Percentiles rank a stretch among this genome's conserved stretches.
phyloP scores from a whole-genome alignment of 441 rosid species.

The Sinapis alba region DNA sequence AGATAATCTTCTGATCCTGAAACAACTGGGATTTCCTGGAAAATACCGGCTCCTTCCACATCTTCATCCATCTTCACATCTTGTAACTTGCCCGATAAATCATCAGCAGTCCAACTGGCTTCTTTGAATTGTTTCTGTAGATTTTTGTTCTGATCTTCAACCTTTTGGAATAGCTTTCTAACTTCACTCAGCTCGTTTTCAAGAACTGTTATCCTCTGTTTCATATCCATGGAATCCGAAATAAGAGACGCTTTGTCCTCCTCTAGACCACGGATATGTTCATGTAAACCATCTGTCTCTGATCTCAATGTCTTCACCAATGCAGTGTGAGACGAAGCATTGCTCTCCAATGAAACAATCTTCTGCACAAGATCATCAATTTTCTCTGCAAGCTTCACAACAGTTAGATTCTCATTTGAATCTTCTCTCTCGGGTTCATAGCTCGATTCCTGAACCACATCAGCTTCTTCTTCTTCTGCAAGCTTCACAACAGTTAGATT shows the following conservation, averaged over 20 bases:
- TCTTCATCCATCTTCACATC: conserved; percentile 55
- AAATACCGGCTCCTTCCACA: conserved; percentile 42
- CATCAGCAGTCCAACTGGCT: conserved; percentile 49
- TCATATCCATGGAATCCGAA: conserved; percentile 47
- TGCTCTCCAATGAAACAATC: conserved; percentile 60
- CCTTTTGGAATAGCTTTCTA: conserved; percentile 49
- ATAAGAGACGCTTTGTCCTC: conserved; percentile 58
- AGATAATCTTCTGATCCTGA: conserved; percentile 38
- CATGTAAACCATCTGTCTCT: conserved; percentile 60
- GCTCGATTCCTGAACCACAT: conserved; percentile 27
- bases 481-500: too few species aligned
- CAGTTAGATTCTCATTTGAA: conserved; percentile 42
- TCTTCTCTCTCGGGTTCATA: conserved; percentile 40
- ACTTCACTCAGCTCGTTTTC: conserved; percentile 64
- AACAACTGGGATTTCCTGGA: conserved; percentile 35
- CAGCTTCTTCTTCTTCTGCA: too few species aligned
- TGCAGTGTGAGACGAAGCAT: conserved; percentile 63
- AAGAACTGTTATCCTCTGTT: conserved; percentile 49
- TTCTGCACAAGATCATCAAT: conserved; percentile 77
- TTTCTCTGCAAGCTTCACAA: conserved; percentile 62
- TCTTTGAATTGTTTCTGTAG: conserved; percentile 58
- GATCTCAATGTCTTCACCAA: conserved; percentile 56
- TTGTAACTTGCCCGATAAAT: conserved; percentile 61
- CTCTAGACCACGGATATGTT: conserved; percentile 55
- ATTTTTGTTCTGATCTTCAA: conserved; percentile 51